These are phyloP conservation scores for Blastomyces emzantsi DNA, from an alignment of 2,329 filamentous ascomycete species.

Conservation along the genomic window DNA sequence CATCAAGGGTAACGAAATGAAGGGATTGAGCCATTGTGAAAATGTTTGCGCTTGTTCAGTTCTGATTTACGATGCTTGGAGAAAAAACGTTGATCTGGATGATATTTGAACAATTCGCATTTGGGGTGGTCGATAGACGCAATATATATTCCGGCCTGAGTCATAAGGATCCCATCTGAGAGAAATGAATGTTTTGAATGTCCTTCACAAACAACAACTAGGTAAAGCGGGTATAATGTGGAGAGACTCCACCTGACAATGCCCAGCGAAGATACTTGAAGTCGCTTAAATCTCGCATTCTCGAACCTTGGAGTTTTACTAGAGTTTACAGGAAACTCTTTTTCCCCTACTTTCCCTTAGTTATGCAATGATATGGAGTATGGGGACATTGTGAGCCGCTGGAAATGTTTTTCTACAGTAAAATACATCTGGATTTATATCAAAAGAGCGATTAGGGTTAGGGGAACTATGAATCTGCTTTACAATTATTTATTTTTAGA, in stretches of 20 bases:
- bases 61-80: not conserved
- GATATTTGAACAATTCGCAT: not conserved
- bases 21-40: conserved; percentile 22
- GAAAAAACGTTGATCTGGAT: not conserved
- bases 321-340: not conserved
- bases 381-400: not conserved
- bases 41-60: not conserved
- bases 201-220: not conserved
- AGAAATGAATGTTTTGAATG: not conserved
- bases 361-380: not conserved
- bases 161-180: not conserved
- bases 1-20: conserved; percentile 33
- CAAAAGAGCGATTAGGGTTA: no score
- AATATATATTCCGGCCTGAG: not conserved
- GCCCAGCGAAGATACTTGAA: not conserved
- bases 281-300: not conserved
- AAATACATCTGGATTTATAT: not conserved
- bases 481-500: not conserved
- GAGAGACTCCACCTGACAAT: not conserved
- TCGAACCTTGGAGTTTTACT: no score
- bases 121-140: not conserved
- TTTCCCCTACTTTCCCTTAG: not conserved
- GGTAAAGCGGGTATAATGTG: not conserved
- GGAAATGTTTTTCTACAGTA: not conserved
- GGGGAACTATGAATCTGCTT: no score